Percentiles rank a stretch among this genome's conserved stretches.
These are phyloP conservation scores for Cladosporium sp. DNA, from an alignment of 2,329 filamentous ascomycete species.

Conservation along the genomic window DNA sequence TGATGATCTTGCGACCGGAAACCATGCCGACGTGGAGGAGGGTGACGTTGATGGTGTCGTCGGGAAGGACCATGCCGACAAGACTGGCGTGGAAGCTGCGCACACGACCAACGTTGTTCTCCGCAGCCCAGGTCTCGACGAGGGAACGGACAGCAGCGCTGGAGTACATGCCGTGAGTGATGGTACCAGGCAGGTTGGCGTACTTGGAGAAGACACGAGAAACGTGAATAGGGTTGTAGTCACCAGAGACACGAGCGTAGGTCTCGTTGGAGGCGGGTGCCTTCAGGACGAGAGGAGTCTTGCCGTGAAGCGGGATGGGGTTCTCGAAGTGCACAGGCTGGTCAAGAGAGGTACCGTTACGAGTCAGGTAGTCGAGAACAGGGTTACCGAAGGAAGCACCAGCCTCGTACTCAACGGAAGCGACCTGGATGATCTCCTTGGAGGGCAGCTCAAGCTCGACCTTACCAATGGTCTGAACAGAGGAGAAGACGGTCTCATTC, in stretches of 20 bases:
- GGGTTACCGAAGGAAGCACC: constrained; percentile 92
- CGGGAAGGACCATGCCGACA: constrained; percentile 97
- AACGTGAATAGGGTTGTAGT: constrained; percentile 98
- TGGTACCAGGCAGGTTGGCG: constrained; percentile 91
- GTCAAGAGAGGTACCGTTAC: constrained; percentile 86
- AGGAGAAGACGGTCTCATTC: constrained; percentile 88
- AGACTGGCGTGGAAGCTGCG: constrained; percentile 95
- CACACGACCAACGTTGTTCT: constrained; percentile 96
- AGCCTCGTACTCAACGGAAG: constrained; percentile 93
- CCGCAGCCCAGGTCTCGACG: constrained; percentile 97
- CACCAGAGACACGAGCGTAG: constrained; percentile 93
- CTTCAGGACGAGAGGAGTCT: constrained; percentile 79
- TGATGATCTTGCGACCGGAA: constrained; percentile 97
- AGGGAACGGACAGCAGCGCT: constrained; percentile 93
- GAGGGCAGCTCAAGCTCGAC: constrained; percentile 91
- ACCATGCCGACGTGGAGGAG: constrained; percentile 98
- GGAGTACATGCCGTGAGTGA: constrained; percentile 99
- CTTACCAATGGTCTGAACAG: constrained; percentile 85
- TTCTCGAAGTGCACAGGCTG: constrained; percentile 98
- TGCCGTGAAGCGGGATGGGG: constrained; percentile 89
- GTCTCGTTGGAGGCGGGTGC: constrained; percentile 96
- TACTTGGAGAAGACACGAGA: constrained; percentile 95
- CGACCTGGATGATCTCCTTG: constrained; percentile 95
- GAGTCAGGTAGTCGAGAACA: constrained; percentile 90
- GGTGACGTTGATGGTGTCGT: constrained; percentile 91